Base-by-base conservation (phyloP, 306 rosid species). In the Trifolium pratense region DNA sequence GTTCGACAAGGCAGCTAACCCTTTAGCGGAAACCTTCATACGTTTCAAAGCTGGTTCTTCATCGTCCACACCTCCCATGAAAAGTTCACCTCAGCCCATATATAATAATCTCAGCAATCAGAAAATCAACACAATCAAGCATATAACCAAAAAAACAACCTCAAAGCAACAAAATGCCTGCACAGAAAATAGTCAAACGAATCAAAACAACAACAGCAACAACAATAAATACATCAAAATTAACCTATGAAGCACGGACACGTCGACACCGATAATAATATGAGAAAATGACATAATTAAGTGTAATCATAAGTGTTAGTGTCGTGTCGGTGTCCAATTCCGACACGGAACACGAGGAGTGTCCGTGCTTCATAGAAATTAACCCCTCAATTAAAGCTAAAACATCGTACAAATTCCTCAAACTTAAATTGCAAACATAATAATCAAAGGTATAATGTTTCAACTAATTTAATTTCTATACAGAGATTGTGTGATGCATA, bases 41-140 rank as follows among this genome's bases (percentile, higher is more conserved):
- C 99, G 97, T 86, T 95, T 95, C 49, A 87, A 82, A 40, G 92
- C 97, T 90, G 99, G 99, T 84, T 91, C 97, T 87, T 92, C 99
- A 92, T 95, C 97, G 68, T 86, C 97, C 85, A 90, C 92, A 88
- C 99, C 97, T 87, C 99, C 99, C 99, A 95, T 95, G 97, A 91
- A 94, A 95, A 82, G 97, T 78, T 73, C 85, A 83, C 92, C 92
- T 95, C 97, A 95, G 97, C 93, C 99, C 99, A 95, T 95, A 86
- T 83, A 94, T 88, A 78, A 70, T 71, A 58, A 58, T 58, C 83
- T 73, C 79, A 74, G 61, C 46, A 49, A 75, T 10, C 60, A 75
- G 68, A 67, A 53, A 84, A 84, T 75, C 77, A 78, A 75, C 14
- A 48, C 65, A 46, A 23, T 71, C 74, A 70, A 75, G 40, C 70